phyloP scores from a whole-genome alignment of 2,329 filamentous ascomycete species.

The Colletotrichum zoysiae region DNA sequence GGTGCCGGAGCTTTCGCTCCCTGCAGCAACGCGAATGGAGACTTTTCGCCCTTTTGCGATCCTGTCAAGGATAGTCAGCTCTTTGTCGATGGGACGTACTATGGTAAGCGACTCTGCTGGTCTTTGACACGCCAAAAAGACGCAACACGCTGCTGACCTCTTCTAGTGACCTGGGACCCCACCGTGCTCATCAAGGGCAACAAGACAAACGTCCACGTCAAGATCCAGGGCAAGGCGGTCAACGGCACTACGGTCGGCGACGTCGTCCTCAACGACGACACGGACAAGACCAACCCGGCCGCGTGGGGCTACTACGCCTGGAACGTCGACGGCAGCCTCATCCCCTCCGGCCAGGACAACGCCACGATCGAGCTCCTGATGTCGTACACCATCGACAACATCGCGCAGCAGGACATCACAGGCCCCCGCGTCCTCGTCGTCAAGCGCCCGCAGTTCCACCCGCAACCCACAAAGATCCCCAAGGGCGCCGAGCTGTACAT shows the following conservation, averaged over 20 bases:
- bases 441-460: constrained; percentile 50
- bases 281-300: constrained; percentile 34
- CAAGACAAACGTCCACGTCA: constrained; percentile 50
- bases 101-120: constrained; percentile 54
- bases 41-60: constrained; percentile 64
- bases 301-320: constrained; percentile 51
- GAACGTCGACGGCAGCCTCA: constrained; percentile 47
- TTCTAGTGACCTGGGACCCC: constrained; percentile 69
- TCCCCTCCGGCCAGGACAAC: constrained; percentile 45
- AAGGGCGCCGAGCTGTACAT: constrained; percentile 62
- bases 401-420: constrained; percentile 50
- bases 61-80: constrained; percentile 60
- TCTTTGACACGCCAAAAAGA: neutral
- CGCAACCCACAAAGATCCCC: constrained; percentile 50
- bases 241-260: constrained; percentile 52
- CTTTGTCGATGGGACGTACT: constrained; percentile 62
- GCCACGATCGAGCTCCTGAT: constrained; percentile 47
- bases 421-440: constrained; percentile 60
- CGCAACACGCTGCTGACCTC: constrained; percentile 31
- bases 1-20: constrained; percentile 63
- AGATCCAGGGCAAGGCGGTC: constrained; percentile 54
- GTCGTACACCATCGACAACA: constrained; percentile 51
- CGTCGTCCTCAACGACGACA: constrained; percentile 36
- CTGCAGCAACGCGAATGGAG: constrained; percentile 62
- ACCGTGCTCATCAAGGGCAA: constrained; percentile 61